Evolutionary conservation across 805 yeast genomes (phyloP).

Genomic region (Metschnikowia kunwiensis): DNA sequence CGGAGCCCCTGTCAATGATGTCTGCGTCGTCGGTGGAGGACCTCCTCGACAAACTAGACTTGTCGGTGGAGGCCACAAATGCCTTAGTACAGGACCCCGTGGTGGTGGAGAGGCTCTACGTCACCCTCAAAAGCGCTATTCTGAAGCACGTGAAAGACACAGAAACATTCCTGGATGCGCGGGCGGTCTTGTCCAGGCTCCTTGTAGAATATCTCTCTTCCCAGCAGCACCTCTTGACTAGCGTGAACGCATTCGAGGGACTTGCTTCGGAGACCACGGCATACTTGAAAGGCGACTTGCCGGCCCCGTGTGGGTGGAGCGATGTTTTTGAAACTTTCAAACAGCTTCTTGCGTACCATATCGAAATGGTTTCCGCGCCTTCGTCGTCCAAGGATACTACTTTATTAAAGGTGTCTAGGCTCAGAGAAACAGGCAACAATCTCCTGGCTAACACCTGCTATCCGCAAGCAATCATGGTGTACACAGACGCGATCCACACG

Average conservation of each 20-base stretch:
- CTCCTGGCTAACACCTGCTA: slow-evolving; percentile 34
- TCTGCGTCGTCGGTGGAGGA: slow-evolving; percentile 2
- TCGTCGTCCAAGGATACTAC: background rate
- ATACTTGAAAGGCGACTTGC: slow-evolving; percentile 4
- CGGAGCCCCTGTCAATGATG: background rate
- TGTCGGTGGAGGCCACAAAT: slow-evolving; percentile 2
- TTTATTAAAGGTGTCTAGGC: slow-evolving; percentile 9
- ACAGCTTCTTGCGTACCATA: slow-evolving; percentile 7
- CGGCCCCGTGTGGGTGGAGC: slow-evolving; percentile 7
- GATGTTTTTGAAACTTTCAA: slow-evolving; percentile 10
- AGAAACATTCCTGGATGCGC: background rate
- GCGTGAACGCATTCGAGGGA: slow-evolving; percentile 10
- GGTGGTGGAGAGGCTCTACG: slow-evolving; percentile 19
- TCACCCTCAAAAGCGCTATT: slow-evolving; percentile 17
- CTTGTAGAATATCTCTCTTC: slow-evolving; percentile 8
- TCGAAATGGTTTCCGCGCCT: background rate
- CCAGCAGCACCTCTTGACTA: slow-evolving; percentile 8
- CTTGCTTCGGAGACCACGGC: slow-evolving; percentile 9
- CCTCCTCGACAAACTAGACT: slow-evolving; percentile 17
- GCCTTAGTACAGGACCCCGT: slow-evolving; percentile 16
- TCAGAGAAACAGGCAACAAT: slow-evolving; percentile 42
- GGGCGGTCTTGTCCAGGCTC: slow-evolving; percentile 4
- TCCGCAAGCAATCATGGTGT: slow-evolving; percentile 39
- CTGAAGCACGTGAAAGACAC: background rate
- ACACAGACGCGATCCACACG: slow-evolving; percentile 34